Evolutionary conservation across 441 rosid genomes (phyloP).

Genomic region (Breynia disticha): DNA sequence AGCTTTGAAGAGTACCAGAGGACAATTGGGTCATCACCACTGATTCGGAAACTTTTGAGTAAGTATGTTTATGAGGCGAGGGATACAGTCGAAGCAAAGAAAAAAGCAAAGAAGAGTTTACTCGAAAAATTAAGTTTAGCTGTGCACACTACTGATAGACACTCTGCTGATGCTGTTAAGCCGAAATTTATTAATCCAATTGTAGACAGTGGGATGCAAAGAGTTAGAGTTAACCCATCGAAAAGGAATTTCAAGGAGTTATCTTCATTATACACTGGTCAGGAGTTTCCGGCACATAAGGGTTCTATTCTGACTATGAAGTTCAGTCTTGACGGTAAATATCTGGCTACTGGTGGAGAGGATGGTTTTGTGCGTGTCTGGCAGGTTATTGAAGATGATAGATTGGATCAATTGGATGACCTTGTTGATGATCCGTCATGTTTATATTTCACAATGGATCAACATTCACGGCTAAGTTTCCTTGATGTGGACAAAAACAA

Average conservation of each 20-base stretch:
- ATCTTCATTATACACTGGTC: constrained; percentile 58
- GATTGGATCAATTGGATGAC: constrained; percentile 36
- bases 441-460: constrained; percentile 56
- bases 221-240: constrained; percentile 45
- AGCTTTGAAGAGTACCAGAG: constrained; percentile 34
- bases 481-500: constrained; percentile 36
- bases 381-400: constrained; percentile 65
- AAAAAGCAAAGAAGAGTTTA: constrained; percentile 33
- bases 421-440: constrained; percentile 50
- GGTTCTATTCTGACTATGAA: constrained; percentile 81
- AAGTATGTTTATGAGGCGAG: constrained; percentile 16
- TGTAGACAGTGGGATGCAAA: constrained; percentile 27
- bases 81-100: constrained; percentile 15
- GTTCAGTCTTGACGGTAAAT: constrained; percentile 74
- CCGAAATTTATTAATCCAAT: constrained; percentile 18
- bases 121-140: constrained; percentile 36
- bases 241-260: constrained; percentile 65
- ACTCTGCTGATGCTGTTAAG: constrained; percentile 16
- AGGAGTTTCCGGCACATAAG: constrained; percentile 63
- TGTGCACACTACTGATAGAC: constrained; percentile 25
- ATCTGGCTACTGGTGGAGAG: constrained; percentile 80
- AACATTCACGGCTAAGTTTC: constrained; percentile 41
- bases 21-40: constrained; percentile 21
- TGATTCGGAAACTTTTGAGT: constrained; percentile 13
- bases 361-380: constrained; percentile 72